phyloP scores from a whole-genome alignment of 495 filamentous ascomycete species.

The Neurospora africana region DNA sequence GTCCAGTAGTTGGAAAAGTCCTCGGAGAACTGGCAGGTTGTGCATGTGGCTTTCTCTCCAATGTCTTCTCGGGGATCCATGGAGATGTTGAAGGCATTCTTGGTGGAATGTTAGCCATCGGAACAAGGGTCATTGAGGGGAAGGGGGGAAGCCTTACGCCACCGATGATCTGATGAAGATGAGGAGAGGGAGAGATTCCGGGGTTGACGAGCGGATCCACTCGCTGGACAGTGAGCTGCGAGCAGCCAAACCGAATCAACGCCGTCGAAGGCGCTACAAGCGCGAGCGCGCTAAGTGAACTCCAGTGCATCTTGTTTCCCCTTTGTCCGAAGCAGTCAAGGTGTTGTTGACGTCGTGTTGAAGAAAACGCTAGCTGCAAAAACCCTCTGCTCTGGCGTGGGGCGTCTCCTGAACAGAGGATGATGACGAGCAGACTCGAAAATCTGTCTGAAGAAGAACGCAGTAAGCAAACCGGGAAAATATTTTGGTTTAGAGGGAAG shows the following conservation, averaged over 20 bases:
- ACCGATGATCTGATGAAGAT: conserved; percentile 37
- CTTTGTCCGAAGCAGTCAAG: neutral
- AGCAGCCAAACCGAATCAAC: conserved; percentile 35
- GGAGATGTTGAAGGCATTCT: conserved; percentile 10
- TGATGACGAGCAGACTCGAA: neutral
- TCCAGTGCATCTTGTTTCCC: conserved; percentile 26
- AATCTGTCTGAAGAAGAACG: neutral
- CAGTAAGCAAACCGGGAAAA: neutral
- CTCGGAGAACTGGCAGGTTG: conserved; percentile 30
- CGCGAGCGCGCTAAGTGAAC: conserved; percentile 27
- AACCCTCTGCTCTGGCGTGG: neutral
- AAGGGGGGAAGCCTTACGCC: conserved; percentile 41
- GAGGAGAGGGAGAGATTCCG: conserved; percentile 26
- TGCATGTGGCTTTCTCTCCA: conserved; percentile 25
- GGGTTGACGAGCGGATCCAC: conserved; percentile 33
- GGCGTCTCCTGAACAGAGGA: neutral
- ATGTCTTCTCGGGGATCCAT: conserved; percentile 30
- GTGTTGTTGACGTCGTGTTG: neutral
- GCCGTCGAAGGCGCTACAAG: conserved; percentile 31
- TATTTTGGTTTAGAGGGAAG: neutral
- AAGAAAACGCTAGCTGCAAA: neutral
- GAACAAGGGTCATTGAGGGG: neutral
- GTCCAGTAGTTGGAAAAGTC: conserved; percentile 38
- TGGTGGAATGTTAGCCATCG: neutral
- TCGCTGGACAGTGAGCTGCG: conserved; percentile 34